A percentile compares a stretch with the other conserved stretches of the same genome.
phyloP scores from a whole-genome alignment of 1,139 yeast species.

The Saccharomycopsis hybrid region DNA sequence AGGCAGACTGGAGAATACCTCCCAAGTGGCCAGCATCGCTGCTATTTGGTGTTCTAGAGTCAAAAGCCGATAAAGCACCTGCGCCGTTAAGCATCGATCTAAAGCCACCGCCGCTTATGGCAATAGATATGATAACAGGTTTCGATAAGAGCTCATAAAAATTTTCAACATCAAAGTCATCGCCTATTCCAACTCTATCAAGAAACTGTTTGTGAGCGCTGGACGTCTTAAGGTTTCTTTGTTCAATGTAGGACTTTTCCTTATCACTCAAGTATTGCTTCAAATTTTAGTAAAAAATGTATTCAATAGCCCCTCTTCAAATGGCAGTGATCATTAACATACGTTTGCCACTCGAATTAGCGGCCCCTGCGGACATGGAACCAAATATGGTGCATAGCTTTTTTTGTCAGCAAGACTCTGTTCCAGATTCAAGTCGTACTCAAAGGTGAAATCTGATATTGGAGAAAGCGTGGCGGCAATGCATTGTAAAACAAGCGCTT shows the following conservation, averaged over 20 bases:
- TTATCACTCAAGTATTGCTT: constrained; percentile 22
- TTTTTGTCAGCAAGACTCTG: background rate
- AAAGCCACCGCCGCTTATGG: constrained; percentile 72
- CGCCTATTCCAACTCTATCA: constrained; percentile 22
- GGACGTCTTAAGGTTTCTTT: constrained; percentile 33
- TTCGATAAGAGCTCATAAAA: constrained; percentile 27
- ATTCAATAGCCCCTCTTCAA: background rate
- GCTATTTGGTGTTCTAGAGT: constrained; percentile 36
- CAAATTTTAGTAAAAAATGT: background rate
- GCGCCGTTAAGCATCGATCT: constrained; percentile 63
- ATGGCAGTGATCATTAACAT: background rate
- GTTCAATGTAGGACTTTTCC: constrained; percentile 35
- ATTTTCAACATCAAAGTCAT: constrained; percentile 29
- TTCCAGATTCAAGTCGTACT: no score
- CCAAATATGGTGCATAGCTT: constrained; percentile 10
- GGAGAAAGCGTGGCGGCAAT: background rate
- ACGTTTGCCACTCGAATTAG: constrained; percentile 14
- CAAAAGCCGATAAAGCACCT: constrained; percentile 53
- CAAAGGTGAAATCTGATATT: no score
- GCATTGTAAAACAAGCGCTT: background rate
- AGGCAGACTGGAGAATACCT: constrained; percentile 48
- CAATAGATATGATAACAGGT: constrained; percentile 43
- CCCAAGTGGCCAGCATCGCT: constrained; percentile 32
- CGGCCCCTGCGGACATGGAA: constrained; percentile 8
- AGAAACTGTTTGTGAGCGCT: constrained; percentile 33